Conservation (phyloP, 1,284 basidiomycete genomes). For the Vanrija sp. region DNA sequence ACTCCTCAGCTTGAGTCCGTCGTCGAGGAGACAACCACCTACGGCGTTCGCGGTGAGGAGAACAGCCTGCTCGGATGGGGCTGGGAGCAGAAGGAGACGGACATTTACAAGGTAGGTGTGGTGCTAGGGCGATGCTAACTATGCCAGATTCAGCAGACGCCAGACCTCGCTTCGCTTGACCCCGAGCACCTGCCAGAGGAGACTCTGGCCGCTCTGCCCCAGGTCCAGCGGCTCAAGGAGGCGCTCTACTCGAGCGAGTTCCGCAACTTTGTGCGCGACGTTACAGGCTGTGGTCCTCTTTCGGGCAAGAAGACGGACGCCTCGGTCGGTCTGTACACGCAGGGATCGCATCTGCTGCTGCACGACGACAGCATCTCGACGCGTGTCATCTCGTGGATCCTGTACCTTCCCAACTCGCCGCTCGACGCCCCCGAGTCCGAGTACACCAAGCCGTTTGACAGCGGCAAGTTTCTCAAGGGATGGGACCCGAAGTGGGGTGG, state of each 20-base stretch:
- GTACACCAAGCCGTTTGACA: slow-evolving; percentile 25
- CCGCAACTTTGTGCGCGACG: slow-evolving; percentile 74
- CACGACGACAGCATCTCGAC: slow-evolving; percentile 98
- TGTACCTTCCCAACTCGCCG: slow-evolving; percentile 88
- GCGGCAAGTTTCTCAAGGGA: slow-evolving; percentile 48
- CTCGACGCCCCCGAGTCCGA: slow-evolving; percentile 51
- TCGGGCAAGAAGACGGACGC: slow-evolving; percentile 91
- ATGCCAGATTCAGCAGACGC: slow-evolving; percentile 86
- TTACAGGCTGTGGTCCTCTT: slow-evolving; percentile 90
- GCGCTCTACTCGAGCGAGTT: slow-evolving; percentile 87
- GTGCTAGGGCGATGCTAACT: not conserved
- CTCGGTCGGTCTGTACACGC: slow-evolving; percentile 88
- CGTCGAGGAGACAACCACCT: slow-evolving; percentile 54
- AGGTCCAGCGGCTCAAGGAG: slow-evolving; percentile 76
- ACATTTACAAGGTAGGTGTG: slow-evolving; percentile 87
- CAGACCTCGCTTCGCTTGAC: slow-evolving; percentile 88
- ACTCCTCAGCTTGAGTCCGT: slow-evolving; percentile 61
- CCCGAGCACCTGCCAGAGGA: slow-evolving; percentile 57
- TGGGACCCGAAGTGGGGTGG: slow-evolving; percentile 87
- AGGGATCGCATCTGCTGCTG: slow-evolving; percentile 85
- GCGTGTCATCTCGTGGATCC: slow-evolving; percentile 91
- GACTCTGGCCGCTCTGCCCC: slow-evolving; percentile 67
- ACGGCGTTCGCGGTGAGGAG: slow-evolving; percentile 45
- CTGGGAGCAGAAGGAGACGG: slow-evolving; percentile 96
- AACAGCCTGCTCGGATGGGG: slow-evolving; percentile 53